Evolutionary conservation across 2,329 filamentous ascomycete species (phyloP).

Genomic region (Neofusicoccum ribis): DNA sequence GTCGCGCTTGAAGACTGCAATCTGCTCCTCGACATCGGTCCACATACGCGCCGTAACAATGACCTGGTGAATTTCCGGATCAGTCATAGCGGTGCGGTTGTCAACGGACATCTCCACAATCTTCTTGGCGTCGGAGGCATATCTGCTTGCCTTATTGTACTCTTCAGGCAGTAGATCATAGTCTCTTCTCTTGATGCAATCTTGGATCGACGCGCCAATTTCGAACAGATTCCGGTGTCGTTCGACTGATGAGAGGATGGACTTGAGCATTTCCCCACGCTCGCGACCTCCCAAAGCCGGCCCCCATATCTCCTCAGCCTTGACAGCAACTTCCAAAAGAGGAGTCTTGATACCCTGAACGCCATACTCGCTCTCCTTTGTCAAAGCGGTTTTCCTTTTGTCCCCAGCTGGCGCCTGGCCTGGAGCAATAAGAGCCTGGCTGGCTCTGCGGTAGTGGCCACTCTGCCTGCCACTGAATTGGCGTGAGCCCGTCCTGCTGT

Average conservation of each 20-base stretch:
- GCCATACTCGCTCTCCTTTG: conserved; percentile 71
- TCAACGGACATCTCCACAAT: conserved; percentile 61
- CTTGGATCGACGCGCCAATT: conserved; percentile 72
- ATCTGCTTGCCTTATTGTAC: conserved; percentile 78
- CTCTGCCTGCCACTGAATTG: conserved; percentile 43
- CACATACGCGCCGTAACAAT: conserved; percentile 91
- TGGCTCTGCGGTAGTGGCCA: conserved; percentile 55
- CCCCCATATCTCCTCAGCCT: conserved; percentile 97
- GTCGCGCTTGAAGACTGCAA: conserved; percentile 83
- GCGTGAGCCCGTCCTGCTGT: conserved; percentile 59
- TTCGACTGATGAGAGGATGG: conserved; percentile 73
- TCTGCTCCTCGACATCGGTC: conserved; percentile 86
- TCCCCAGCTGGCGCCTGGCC: conserved; percentile 44
- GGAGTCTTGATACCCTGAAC: conserved; percentile 71
- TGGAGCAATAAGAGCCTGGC: conserved; percentile 34
- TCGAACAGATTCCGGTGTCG: conserved; percentile 81
- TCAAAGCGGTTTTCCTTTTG: conserved; percentile 82
- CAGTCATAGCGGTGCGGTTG: conserved; percentile 60
- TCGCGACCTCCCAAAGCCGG: conserved; percentile 88
- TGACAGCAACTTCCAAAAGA: conserved; percentile 84
- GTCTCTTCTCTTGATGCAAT: conserved; percentile 87
- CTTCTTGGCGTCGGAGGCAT: conserved; percentile 74
- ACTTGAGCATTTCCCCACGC: conserved; percentile 83
- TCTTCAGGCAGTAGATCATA: conserved; percentile 86
- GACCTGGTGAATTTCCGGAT: conserved; percentile 81